phyloP scores from a whole-genome alignment of 1,284 basidiomycete genomes.

The Austroboletus novae-zelandiae region DNA sequence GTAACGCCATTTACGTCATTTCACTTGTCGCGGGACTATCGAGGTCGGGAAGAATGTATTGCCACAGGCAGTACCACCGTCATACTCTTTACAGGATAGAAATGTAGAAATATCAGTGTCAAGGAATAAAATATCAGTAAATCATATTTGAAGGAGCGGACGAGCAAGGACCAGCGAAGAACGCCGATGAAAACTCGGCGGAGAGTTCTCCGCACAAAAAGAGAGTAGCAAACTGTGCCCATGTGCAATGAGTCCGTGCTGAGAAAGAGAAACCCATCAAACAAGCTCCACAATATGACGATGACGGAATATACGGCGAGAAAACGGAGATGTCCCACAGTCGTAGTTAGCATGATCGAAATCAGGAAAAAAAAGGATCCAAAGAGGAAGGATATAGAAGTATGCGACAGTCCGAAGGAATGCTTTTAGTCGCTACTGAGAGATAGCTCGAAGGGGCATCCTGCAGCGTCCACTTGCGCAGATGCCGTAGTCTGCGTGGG shows the following conservation, averaged over 20 bases:
- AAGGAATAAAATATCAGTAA: constrained; percentile 7
- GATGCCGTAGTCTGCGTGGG: constrained; percentile 51
- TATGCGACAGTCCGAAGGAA: neutral
- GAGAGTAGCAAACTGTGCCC: neutral
- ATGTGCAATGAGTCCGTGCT: constrained; percentile 5
- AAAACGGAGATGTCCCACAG: constrained; percentile 11
- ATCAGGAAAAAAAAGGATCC: constrained; percentile 12
- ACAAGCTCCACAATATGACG: neutral
- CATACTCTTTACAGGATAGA: constrained; percentile 12
- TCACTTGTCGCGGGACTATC: neutral
- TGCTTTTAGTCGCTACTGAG: constrained; percentile 32
- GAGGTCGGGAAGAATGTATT: neutral
- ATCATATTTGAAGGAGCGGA: constrained; percentile 8
- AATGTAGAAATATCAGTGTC: neutral
- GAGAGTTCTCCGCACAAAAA: neutral
- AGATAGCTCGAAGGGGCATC: constrained; percentile 76
- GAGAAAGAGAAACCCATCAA: neutral
- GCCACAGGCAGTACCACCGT: neutral
- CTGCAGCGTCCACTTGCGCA: constrained; percentile 58
- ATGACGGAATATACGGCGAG: neutral
- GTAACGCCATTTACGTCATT: neutral
- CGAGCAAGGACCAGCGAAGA: neutral
- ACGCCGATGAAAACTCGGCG: neutral
- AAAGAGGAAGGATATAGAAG: constrained; percentile 2
- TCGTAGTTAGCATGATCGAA: constrained; percentile 7